Base-by-base conservation (phyloP, 192 early-diverging fungal genomes). In the Podila epicladia region DNA sequence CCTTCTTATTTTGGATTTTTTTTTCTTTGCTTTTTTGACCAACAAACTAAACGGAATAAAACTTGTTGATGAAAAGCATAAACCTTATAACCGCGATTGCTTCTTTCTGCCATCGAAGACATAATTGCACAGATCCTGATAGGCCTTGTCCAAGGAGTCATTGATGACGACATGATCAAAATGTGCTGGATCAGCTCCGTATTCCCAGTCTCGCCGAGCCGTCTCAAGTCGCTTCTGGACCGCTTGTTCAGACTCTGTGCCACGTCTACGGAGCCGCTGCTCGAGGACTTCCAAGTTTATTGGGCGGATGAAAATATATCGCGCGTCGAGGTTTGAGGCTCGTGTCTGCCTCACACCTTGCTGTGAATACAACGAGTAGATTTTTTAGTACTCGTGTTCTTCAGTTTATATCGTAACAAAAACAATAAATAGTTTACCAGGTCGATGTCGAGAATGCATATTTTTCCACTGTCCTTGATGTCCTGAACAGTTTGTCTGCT, bases 391-490 rank as follows among this genome's bases (percentile, higher is more conserved):
- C 41, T 41, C 9, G 9, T 12, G 35, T 37, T 37, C 35, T 37
- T 1, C 35, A 37, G 11, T 37, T 37, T 37, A 11, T n/a, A 9
- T 8, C 26, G 26, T 60, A 31, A 0, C 26, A 15, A 17, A 24
- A 17, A 31, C 15, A 31, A 31, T 29, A 17, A 29, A 31, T 5
- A 31, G 49, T 37, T 57, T 53, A 73, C 75, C 61, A 93, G 88
- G 84, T 94, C 97, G 82, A 98, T 95, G 75, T 97, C 96, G 49
- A 98, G 83, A 12, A 98, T 92, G 49, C 94, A 95, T 12, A 92
- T 88, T 66, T 92, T 92, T 57, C 90, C 92, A 31, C 71, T 67
- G 9, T 87, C 83, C 7, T 91, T 85, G 11, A 98, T 94, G 58
- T 94, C 88, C 69, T 91, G 71, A 24, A 98, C 92, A 0, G 95